Evolutionary conservation across 2,329 filamentous ascomycete species (phyloP).

Genomic region (Rhinocladiella mackenziei): DNA sequence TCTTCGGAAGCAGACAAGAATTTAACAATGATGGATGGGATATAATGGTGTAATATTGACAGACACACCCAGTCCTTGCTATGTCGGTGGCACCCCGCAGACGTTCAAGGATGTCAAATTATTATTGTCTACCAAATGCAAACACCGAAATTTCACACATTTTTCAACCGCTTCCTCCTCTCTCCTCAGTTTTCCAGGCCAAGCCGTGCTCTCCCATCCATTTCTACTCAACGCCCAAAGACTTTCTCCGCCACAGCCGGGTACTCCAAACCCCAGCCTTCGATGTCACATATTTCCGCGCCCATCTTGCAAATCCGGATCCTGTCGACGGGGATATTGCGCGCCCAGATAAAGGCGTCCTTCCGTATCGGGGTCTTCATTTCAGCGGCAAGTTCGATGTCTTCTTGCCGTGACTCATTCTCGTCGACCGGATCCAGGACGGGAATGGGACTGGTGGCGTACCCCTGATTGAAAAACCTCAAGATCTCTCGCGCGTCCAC

Average conservation of each 20-base stretch:
- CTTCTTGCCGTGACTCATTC: no score
- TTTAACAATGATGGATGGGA: no score
- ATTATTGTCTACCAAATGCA: no score
- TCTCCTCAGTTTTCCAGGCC: not conserved
- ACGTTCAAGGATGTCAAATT: no score
- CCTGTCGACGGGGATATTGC: slow-evolving; percentile 61
- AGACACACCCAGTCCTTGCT: no score
- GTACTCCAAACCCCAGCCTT: slow-evolving; percentile 51
- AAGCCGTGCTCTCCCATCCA: not conserved
- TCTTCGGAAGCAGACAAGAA: no score
- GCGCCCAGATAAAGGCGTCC: slow-evolving; percentile 71
- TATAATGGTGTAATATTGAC: no score
- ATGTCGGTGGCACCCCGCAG: no score
- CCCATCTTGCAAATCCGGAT: slow-evolving; percentile 86
- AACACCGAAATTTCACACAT: no score
- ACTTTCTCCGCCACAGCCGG: slow-evolving; percentile 44
- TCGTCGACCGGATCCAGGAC: no score
- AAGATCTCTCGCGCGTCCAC: slow-evolving; percentile 47
- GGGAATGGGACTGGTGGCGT: not conserved
- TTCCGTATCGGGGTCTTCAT: slow-evolving; percentile 31
- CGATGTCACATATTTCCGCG: slow-evolving; percentile 60
- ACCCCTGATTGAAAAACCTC: slow-evolving; percentile 33
- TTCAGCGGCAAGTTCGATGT: no score
- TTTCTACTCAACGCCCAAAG: slow-evolving; percentile 8
- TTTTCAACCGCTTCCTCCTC: not conserved